Base-by-base conservation (phyloP, 2,329 filamentous ascomycete species). In the Byssochlamys sp. region DNA sequence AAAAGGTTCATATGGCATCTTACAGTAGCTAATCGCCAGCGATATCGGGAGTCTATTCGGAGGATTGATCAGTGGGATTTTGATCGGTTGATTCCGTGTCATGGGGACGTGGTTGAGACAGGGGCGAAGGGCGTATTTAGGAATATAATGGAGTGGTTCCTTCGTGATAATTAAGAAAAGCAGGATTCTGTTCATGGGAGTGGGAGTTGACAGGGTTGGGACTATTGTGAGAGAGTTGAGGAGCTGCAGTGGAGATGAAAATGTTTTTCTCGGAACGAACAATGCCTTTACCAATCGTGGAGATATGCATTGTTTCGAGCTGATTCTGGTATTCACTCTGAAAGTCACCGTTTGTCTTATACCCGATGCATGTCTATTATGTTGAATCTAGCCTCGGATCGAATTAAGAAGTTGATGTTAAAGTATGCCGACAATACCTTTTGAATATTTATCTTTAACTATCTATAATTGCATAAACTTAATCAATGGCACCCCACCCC, bases 1-100 rank as follows among this genome's bases (percentile, higher is more conserved):
- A 89, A 88, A 78, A 80, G 92, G 45, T 84, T 95, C 66, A 74
- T 89, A 55, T 97, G 92, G 91, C 91, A 96, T 72, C 76, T 79
- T 1, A 72, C 84, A 56, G 68, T 73, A 19, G 77, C 75, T 39
- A 83, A 96, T 72, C 79, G 89, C 29, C 63, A 73, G 4, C 85
- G 83, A 12, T 95, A 91, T 72, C 85, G 85, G 62, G 79, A 84
- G 61, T 91, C 87, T 64, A 76, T 90, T 48, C 76, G 73, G 63
- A 80, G 81, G 59, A 92, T 97, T 61, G 78, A 84, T 55, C 70
- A 73, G 56, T 99, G 92, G 92, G 87, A 92, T 58, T 96, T 96
- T 70, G 83, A 87, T 62, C 85, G 85, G 45, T 80, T 97, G 54
- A 85, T 99, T 59, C 91, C 92, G 0, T 97, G 92, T 71, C 94